Evolutionary conservation across 2,329 filamentous ascomycete species (phyloP).

Genomic region (Alternaria sp.): DNA sequence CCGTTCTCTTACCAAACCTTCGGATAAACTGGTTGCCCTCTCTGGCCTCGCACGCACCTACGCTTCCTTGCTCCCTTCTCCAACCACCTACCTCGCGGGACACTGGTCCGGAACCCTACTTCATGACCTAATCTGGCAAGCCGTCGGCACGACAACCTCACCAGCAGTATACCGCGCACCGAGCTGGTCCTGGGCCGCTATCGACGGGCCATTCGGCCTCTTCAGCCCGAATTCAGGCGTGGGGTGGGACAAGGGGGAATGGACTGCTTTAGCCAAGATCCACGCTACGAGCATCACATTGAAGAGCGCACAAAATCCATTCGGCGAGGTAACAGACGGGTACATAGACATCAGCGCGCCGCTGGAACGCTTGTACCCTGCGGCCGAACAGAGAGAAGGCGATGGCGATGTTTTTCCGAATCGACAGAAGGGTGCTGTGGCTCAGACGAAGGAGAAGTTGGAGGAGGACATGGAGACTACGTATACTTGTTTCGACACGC

Average conservation of each 20-base stretch:
- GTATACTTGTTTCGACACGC: background rate
- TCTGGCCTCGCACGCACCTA: background rate
- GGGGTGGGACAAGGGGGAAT: background rate
- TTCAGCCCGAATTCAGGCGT: background rate
- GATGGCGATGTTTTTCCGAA: background rate
- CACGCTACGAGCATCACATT: background rate
- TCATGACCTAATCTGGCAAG: background rate
- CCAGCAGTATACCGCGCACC: background rate
- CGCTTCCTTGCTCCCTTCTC: background rate
- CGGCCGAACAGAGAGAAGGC: background rate
- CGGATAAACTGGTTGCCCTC: background rate
- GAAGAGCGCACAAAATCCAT: background rate
- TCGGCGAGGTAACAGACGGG: background rate
- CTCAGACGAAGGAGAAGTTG: background rate
- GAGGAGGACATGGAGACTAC: background rate
- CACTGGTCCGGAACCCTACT: background rate
- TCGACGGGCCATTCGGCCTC: background rate
- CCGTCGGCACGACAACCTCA: background rate
- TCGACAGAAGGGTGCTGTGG: background rate
- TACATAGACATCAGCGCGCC: background rate
- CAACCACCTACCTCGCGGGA: background rate
- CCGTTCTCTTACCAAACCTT: background rate
- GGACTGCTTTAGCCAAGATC: background rate
- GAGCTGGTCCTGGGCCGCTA: background rate
- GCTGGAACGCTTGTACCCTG: background rate